Evolutionary conservation across 1,284 basidiomycete genomes (phyloP).

Genomic region (Puccinia hordei): DNA sequence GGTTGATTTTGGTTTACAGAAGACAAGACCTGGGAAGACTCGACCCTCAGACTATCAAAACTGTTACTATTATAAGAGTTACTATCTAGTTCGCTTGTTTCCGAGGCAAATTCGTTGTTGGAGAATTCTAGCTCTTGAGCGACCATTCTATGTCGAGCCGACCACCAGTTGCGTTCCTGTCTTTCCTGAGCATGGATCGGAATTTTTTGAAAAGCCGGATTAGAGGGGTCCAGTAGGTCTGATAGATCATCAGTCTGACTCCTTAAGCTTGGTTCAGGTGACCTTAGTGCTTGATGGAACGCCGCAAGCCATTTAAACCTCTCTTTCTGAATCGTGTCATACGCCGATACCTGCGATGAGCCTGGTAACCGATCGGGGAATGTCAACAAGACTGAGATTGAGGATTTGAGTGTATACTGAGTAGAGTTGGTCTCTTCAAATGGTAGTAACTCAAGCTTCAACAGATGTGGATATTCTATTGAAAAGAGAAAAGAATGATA

Average conservation of each 20-base stretch:
- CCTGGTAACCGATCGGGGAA: slow-evolving; percentile 35
- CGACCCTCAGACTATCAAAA: not conserved
- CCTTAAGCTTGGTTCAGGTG: not conserved
- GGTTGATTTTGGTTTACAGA: not conserved
- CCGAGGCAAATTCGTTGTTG: not conserved
- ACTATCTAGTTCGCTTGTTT: not conserved
- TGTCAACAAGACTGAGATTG: slow-evolving; percentile 21
- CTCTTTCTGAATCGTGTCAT: slow-evolving; percentile 19
- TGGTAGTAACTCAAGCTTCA: slow-evolving; percentile 66
- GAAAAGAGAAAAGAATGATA: not conserved
- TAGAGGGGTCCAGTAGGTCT: not conserved
- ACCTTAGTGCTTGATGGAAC: slow-evolving; percentile 20
- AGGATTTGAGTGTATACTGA: not conserved
- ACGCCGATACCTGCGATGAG: not conserved
- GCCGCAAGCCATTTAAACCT: slow-evolving; percentile 39
- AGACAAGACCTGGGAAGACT: not conserved
- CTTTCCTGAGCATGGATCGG: slow-evolving; percentile 28
- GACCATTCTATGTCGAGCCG: slow-evolving; percentile 6
- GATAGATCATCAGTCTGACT: not conserved
- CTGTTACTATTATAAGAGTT: not conserved
- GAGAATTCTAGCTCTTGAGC: slow-evolving; percentile 25
- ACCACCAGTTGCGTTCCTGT: slow-evolving; percentile 38
- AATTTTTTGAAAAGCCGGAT: slow-evolving; percentile 14
- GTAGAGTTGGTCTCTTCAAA: not conserved
- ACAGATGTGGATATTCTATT: slow-evolving; percentile 58